These are phyloP conservation scores for Schizophyllum amplum DNA, from an alignment of 1,284 basidiomycete genomes.

Conservation along the genomic window DNA sequence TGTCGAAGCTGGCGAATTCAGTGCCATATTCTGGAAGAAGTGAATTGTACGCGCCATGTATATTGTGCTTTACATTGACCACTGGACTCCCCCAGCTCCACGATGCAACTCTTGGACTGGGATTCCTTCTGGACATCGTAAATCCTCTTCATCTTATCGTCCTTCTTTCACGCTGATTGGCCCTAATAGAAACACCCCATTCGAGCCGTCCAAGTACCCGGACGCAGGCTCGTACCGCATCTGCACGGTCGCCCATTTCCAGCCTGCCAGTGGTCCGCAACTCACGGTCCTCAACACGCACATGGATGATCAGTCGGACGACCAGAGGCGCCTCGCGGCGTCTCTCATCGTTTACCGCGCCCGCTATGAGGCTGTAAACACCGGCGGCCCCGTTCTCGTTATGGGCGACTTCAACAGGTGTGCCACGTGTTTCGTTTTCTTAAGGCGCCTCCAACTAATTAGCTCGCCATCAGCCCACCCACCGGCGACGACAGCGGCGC, in stretches of 20 bases:
- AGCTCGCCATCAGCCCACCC: conserved; percentile 22
- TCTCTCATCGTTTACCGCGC: conserved; percentile 43
- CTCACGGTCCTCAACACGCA: conserved; percentile 46
- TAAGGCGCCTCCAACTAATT: background rate
- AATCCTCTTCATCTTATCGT: conserved; percentile 11
- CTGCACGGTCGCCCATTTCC: conserved; percentile 39
- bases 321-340: conserved; percentile 39
- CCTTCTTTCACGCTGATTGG: background rate
- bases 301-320: conserved; percentile 48
- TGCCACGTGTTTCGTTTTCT: background rate
- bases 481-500: conserved; percentile 34
- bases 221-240: conserved; percentile 46
- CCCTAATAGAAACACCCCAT: conserved; percentile 33
- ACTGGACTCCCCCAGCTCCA: conserved; percentile 19
- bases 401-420: conserved; percentile 48
- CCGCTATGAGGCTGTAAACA: conserved; percentile 35
- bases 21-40: conserved; percentile 57
- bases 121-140: conserved; percentile 54
- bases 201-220: conserved; percentile 41
- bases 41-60: conserved; percentile 19
- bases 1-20: conserved; percentile 47
- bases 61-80: background rate
- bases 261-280: conserved; percentile 13
- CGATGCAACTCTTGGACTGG: conserved; percentile 30
- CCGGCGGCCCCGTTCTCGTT: conserved; percentile 34